phyloP scores from a whole-genome alignment of 768 basidiomycete species.

The Dendrothele bispora region DNA sequence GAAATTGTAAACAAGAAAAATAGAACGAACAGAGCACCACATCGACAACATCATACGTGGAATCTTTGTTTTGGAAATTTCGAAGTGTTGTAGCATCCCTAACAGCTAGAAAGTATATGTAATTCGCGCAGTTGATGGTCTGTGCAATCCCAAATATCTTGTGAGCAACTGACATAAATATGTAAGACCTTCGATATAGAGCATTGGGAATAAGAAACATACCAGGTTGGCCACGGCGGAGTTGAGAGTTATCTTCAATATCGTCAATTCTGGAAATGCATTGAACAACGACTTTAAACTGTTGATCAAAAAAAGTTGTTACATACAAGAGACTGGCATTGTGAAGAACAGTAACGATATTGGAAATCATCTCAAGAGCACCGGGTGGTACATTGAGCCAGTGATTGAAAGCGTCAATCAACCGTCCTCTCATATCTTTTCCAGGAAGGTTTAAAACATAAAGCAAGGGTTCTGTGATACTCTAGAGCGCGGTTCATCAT shows the following conservation, averaged over 20 bases:
- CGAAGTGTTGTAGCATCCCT: slow-evolving; percentile 73
- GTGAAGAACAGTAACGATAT: slow-evolving; percentile 93
- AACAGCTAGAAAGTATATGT: slow-evolving; percentile 93
- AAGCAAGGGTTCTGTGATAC: too few relatives aligned
- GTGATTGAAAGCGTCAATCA: slow-evolving; percentile 90
- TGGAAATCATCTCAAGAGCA: slow-evolving; percentile 71
- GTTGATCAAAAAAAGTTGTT: slow-evolving; percentile 21
- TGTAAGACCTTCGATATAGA: neutral
- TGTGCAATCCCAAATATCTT: slow-evolving; percentile 96
- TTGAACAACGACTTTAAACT: neutral
- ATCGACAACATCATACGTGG: slow-evolving; percentile 59
- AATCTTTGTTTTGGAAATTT: slow-evolving; percentile 23
- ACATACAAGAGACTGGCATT: slow-evolving; percentile 93
- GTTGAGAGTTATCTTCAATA: slow-evolving; percentile 87
- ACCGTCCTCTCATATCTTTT: slow-evolving; percentile 84
- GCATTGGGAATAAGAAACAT: too few relatives aligned
- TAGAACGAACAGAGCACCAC: slow-evolving; percentile 81
- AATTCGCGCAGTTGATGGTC: slow-evolving; percentile 95
- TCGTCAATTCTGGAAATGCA: slow-evolving; percentile 73
- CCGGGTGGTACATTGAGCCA: slow-evolving; percentile 84
- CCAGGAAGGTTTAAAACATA: too few relatives aligned
- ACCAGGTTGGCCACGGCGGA: slow-evolving; percentile 87
- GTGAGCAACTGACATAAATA: slow-evolving; percentile 79
- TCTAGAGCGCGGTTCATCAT: too few relatives aligned
- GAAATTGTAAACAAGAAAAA: too few relatives aligned